Base-by-base conservation (phyloP, 441 rosid genomes). In the Lepidium campestre region DNA sequence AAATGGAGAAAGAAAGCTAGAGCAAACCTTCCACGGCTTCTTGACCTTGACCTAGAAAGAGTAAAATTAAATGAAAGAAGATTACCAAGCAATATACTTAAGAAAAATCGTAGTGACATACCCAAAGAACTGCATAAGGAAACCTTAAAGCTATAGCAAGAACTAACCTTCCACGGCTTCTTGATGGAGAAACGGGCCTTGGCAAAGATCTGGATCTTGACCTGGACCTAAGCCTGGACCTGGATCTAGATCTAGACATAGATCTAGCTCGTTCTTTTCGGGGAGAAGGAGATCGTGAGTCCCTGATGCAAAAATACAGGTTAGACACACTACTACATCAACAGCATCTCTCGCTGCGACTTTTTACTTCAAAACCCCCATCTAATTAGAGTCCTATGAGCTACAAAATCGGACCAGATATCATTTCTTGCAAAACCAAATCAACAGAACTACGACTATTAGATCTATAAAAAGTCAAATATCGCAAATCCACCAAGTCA, bases 11-110 rank as follows among this genome's bases (percentile, higher is more conserved):
- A 20, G 12, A 50, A 61, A 60, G 69, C 47, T 36, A 70, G 53
- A 65, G 66, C 92, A 68, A 81, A 93, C 96, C 99, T 87, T 65
- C 81, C 97, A 53, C 77, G 93, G 75, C 86, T 80, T 81, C 97
- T 85, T 71, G 97, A 92, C 67, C 90, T 86, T 75, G 90, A 87
- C 80, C 90, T 81, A 79, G 27, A 65, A 66, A 45, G 65, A 39
- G 57, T 32, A 60, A 55, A 68, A 19, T 36, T 68, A 70, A 70
- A 3, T 57, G 67, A 81, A 56, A 42, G 19, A 59, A 55, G 57
- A 73, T 59, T 36, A 62, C 61, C 3, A 56, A 5, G 9, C 11
- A 39, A 50, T 13, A 58, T 66, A 39, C 41, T 59, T 71, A 8
- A 7, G 3, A 39, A 9, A 8, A 1, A 0, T 27, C 3, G 32